Conservation (phyloP, 2,329 filamentous ascomycete species). For the Myriosclerotinia duriaeana region DNA sequence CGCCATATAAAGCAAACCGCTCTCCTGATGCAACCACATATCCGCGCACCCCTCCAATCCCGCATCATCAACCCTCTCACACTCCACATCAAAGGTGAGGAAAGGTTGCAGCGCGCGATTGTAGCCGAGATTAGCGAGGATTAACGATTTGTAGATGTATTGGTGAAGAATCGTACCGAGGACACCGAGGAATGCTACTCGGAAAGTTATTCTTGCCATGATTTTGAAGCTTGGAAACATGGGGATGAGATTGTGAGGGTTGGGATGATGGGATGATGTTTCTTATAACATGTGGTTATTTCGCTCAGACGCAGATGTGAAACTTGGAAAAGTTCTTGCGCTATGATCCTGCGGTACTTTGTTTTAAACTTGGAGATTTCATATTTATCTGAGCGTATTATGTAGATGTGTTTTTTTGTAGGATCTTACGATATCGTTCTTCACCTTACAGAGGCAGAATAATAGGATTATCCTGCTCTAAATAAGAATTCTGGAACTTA, state of each 20-base stretch:
- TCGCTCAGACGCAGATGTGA: conserved; percentile 10
- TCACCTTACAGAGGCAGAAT: too few species aligned
- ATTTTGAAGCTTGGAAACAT: neutral
- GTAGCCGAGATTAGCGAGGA: conserved; percentile 40
- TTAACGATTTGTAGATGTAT: conserved; percentile 36
- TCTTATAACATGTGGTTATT: neutral
- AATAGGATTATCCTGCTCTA: too few species aligned
- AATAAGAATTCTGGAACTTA: too few species aligned
- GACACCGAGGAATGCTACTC: conserved; percentile 21
- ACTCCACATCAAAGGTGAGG: conserved; percentile 39
- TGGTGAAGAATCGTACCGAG: conserved; percentile 38
- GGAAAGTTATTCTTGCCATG: conserved; percentile 19
- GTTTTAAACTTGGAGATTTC: neutral
- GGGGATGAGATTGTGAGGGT: too few species aligned
- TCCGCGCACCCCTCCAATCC: conserved; percentile 38
- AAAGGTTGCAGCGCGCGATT: conserved; percentile 40
- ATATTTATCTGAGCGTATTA: too few species aligned
- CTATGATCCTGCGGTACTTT: neutral
- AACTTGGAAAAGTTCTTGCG: neutral
- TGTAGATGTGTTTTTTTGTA: too few species aligned
- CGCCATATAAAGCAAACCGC: conserved; percentile 36
- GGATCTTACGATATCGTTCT: too few species aligned
- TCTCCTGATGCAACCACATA: conserved; percentile 39
- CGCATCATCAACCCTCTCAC: conserved; percentile 32
- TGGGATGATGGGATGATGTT: neutral